A percentile compares a stretch with the other conserved stretches of the same genome.
These are phyloP conservation scores for Lantana camara DNA, from an alignment of 257 asterid genomes.

Conservation along the genomic window DNA sequence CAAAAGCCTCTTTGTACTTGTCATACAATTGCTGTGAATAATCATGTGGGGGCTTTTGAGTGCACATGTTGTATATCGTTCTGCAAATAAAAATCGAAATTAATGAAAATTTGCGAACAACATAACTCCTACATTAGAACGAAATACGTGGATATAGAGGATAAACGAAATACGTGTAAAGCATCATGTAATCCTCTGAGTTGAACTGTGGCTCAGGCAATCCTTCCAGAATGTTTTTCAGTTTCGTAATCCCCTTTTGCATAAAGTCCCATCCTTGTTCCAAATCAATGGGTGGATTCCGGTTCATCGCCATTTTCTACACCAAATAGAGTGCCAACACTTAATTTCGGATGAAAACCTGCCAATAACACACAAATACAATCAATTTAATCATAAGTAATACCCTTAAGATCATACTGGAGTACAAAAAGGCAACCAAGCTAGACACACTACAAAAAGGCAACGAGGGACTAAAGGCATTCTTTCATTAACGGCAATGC, in stretches of 20 bases:
- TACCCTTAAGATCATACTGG: too few relatives aligned
- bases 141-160: constrained; percentile 6
- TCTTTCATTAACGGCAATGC: too few relatives aligned
- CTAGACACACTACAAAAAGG: too few relatives aligned
- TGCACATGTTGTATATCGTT: constrained; percentile 97
- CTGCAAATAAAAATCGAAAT: constrained; percentile 44
- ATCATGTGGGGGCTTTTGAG: constrained; percentile 97
- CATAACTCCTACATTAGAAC: constrained; percentile 8
- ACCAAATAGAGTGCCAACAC: too few relatives aligned
- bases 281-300: constrained; percentile 76
- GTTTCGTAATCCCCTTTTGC: constrained; percentile 88
- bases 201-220: constrained; percentile 86
- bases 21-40: constrained; percentile 95
- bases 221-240: constrained; percentile 88
- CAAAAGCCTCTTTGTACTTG: constrained; percentile 80
- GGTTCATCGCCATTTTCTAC: too few relatives aligned
- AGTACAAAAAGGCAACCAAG: too few relatives aligned
- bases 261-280: constrained; percentile 96
- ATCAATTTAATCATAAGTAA: too few relatives aligned
- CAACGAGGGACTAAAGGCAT: too few relatives aligned
- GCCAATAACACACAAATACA: too few relatives aligned
- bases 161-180: constrained; percentile 72
- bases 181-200: constrained; percentile 92
- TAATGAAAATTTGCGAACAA: constrained; percentile 22
- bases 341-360: too few relatives aligned